phyloP scores from a whole-genome alignment of 2,329 filamentous ascomycete genomes.

The Lachnum nothofagi region DNA sequence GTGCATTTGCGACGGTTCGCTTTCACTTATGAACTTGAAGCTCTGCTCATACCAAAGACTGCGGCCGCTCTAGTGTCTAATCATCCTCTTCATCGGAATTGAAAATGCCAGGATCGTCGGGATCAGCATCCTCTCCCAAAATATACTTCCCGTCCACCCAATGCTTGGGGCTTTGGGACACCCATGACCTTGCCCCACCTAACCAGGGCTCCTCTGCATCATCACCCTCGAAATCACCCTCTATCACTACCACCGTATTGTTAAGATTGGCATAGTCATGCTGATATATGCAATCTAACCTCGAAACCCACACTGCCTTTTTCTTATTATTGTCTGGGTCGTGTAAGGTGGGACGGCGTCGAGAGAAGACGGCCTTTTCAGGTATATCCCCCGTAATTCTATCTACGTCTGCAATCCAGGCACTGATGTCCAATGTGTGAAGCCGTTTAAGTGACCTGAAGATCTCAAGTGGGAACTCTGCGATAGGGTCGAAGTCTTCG shows the following conservation, averaged over 20 bases:
- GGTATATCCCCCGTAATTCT: slow-evolving; percentile 5
- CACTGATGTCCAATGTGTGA: slow-evolving; percentile 16
- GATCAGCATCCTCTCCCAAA: no score
- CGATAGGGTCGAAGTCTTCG: slow-evolving; percentile 13
- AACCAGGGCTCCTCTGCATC: slow-evolving; percentile 13
- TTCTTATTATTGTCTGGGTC: not conserved
- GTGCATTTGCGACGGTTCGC: no score
- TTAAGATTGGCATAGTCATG: not conserved
- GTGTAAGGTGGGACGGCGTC: slow-evolving; percentile 4
- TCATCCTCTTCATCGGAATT: no score
- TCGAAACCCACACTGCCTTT: slow-evolving; percentile 10
- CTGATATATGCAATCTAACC: slow-evolving; percentile 12
- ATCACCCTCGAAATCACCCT: slow-evolving; percentile 5
- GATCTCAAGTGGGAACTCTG: slow-evolving; percentile 5
- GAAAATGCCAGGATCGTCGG: no score
- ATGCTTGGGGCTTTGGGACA: no score
- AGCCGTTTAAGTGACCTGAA: slow-evolving; percentile 8
- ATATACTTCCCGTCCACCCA: no score
- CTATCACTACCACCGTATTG: not conserved
- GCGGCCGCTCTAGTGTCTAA: no score
- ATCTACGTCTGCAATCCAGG: slow-evolving; percentile 10
- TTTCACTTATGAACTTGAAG: no score
- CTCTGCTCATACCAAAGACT: no score
- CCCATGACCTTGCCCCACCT: slow-evolving; percentile 1
- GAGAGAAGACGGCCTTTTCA: slow-evolving; percentile 10